Evolutionary conservation across 169 alveolate genomes (phyloP), one percentile per base, ranked within the genome.

Genomic region (Babesia gibsoni): DNA sequence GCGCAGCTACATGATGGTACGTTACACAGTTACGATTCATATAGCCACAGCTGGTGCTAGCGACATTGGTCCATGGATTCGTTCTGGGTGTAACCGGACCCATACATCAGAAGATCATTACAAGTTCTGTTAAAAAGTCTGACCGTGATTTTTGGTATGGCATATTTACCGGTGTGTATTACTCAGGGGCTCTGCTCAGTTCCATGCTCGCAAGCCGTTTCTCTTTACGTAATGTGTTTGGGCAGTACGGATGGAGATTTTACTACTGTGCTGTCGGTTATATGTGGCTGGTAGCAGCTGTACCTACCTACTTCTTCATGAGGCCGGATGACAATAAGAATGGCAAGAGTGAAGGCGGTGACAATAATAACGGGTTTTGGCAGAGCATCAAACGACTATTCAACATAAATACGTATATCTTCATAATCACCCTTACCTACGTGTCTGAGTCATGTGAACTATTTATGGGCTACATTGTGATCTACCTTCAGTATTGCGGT

Each of bases 201-300:
- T 52, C 81, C n/a, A 7, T 66, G 20, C 16, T 54, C n/a, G 45
- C 66, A 2, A 67, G 81, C 6, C 35, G 7, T 10, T 41, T 30
- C 23, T 49, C 85, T 5, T 18, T 35, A 1, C 29, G 25, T 0
- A 7, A 23, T 9, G 30, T 45, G 52, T 8, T 16, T 9, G 73
- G 66, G 4, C 20, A n/a, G 22, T 14, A 33, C 25, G 85, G 85
- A 4, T 77, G 85, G 85, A 45, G 85, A 10, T 20, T 54, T 23
- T 66, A 64, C 32, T 46, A 54, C 22, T 16, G 18, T 29, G 41
- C 23, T 3, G 39, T 65, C 42, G 85, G 85, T 1, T 61, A 61
- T 20, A 12, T 61, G 25, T 61, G 72, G 72, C 30, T 61, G 18
- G 8, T 45, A 10, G 22, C 46, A 27, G 72, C 72, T 4, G 41